Percentiles rank a stretch among this genome's conserved stretches.
These are phyloP conservation scores for Aureococcus anophagefferens DNA, from an alignment of 108 stramenopile species.

Conservation along the genomic window DNA sequence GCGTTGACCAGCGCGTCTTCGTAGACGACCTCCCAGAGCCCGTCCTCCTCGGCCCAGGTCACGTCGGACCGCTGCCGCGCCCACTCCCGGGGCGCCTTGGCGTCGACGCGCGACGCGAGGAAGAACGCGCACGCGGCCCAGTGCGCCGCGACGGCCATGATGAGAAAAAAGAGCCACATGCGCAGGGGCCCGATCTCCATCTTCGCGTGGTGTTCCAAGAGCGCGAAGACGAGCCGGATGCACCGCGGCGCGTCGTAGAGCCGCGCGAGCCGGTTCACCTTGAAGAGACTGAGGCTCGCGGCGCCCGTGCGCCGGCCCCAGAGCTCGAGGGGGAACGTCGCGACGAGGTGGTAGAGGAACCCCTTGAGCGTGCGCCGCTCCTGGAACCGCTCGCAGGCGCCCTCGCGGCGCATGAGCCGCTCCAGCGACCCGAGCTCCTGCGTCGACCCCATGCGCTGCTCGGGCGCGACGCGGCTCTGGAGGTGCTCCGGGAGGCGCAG, in stretches of 20 bases:
- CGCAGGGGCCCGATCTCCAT: constrained; percentile 33
- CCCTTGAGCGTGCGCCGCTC: neutral
- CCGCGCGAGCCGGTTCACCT: neutral
- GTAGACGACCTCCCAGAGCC: constrained; percentile 16
- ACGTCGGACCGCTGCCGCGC: neutral
- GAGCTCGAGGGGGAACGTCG: neutral
- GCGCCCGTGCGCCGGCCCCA: too few species aligned
- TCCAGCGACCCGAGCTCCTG: too few species aligned
- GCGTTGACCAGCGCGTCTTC: neutral
- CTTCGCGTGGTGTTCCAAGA: neutral
- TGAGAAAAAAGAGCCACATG: constrained; percentile 31
- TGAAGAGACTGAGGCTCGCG: neutral
- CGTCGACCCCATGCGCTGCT: too few species aligned
- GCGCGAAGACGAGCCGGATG: neutral
- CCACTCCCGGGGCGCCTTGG: neutral
- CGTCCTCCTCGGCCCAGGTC: constrained; percentile 29
- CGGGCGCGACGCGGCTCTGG: neutral
- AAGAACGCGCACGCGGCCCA: constrained; percentile 38
- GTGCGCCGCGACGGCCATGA: constrained; percentile 42
- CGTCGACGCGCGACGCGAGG: constrained; percentile 18
- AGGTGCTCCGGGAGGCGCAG: too few species aligned
- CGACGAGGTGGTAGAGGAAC: neutral
- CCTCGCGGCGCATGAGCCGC: too few species aligned
- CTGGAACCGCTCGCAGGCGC: too few species aligned
- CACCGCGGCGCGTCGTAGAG: neutral